A percentile compares a stretch with the other conserved stretches of the same genome.
phyloP scores from a whole-genome alignment of 805 yeast species.

The Starmerella floris region DNA sequence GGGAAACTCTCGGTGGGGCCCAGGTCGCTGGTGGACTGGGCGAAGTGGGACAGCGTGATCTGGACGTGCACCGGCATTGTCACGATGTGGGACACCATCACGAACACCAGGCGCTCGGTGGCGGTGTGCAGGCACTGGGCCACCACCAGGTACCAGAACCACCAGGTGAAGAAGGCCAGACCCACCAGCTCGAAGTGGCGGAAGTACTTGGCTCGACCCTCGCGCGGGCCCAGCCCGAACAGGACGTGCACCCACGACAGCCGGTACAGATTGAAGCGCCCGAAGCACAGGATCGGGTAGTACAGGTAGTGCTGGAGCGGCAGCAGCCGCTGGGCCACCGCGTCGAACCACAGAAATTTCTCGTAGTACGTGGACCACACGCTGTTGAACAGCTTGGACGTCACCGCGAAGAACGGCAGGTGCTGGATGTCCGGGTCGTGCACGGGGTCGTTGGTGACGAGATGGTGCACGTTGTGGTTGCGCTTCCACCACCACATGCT shows the following conservation, averaged over 20 bases:
- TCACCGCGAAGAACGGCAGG: slow-evolving; percentile 79
- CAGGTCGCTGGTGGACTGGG: slow-evolving; percentile 81
- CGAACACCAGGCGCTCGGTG: slow-evolving; percentile 42
- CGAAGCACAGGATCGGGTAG: slow-evolving; percentile 69
- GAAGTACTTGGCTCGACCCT: slow-evolving; percentile 78
- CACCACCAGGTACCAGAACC: slow-evolving; percentile 65
- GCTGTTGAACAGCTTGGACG: slow-evolving; percentile 51
- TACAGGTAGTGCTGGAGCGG: slow-evolving; percentile 56
- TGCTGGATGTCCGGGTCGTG: slow-evolving; percentile 94
- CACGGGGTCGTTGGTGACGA: slow-evolving; percentile 81
- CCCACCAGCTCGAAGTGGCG: slow-evolving; percentile 68
- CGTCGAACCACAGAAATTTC: slow-evolving; percentile 52
- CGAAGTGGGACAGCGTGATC: slow-evolving; percentile 78
- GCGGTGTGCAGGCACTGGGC: slow-evolving; percentile 39
- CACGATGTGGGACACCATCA: slow-evolving; percentile 61
- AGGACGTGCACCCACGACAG: slow-evolving; percentile 68
- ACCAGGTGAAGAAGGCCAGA: slow-evolving; percentile 52
- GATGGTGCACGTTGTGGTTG: slow-evolving; percentile 85
- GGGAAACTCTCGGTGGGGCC: slow-evolving; percentile 70
- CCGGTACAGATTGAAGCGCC: slow-evolving; percentile 72
- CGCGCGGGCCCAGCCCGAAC: slow-evolving; percentile 62
- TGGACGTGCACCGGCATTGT: slow-evolving; percentile 93
- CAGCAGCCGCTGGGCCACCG: slow-evolving; percentile 43
- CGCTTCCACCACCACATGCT: slow-evolving; percentile 93
- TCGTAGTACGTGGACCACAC: slow-evolving; percentile 75